A percentile compares a stretch with the other conserved stretches of the same genome.
phyloP scores from a whole-genome alignment of 495 filamentous ascomycete species.

The Neurospora intermedia region DNA sequence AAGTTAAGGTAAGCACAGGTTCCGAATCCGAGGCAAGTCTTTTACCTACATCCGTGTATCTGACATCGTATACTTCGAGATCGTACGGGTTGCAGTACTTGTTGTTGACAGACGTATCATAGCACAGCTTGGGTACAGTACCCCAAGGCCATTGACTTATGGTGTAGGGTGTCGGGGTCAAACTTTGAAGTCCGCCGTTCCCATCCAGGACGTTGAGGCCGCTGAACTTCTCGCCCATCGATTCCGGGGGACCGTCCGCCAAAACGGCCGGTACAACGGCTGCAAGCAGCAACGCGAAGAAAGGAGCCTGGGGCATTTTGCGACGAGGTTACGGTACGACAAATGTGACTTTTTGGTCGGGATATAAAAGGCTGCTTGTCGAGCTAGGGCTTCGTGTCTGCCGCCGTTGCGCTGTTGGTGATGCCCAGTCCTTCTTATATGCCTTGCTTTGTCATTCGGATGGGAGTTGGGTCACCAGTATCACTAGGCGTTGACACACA shows the following conservation, averaged over 20 bases:
- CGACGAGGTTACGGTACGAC: background rate
- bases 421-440: background rate
- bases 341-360: background rate
- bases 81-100: background rate
- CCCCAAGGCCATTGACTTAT: background rate
- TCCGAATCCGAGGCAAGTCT: background rate
- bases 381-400: background rate
- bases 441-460: background rate
- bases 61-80: background rate
- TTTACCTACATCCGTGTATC: background rate
- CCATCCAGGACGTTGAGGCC: background rate
- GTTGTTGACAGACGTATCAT: background rate
- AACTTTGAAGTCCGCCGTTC: background rate
- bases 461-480: background rate
- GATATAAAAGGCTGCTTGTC: background rate
- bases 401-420: background rate
- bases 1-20: background rate
- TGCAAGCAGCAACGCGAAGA: background rate
- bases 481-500: background rate
- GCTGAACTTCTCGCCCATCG: background rate
- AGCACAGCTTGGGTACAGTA: background rate
- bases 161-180: background rate
- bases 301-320: background rate
- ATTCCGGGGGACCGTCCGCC: background rate
- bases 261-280: background rate